Evolutionary conservation across 352 stramenopile species (phyloP).

Genomic region (Phytophthora boehmeriae): DNA sequence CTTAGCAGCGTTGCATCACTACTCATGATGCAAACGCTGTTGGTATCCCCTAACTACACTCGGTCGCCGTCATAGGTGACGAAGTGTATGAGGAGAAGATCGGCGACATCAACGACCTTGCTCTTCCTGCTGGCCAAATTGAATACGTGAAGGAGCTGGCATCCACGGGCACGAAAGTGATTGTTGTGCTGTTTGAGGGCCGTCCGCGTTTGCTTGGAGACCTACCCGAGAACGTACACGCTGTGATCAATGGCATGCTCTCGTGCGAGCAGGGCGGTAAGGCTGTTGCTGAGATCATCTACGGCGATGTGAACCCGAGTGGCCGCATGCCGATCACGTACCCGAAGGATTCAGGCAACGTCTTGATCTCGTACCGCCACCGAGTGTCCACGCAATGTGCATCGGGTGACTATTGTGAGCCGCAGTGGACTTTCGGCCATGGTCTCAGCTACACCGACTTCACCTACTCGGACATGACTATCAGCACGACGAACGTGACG

Average conservation of each 20-base stretch:
- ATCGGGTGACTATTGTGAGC: conserved; percentile 41
- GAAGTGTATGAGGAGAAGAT: conserved; percentile 52
- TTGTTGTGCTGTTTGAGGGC: conserved; percentile 68
- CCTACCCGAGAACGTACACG: conserved; percentile 45
- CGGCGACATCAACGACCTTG: conserved; percentile 70
- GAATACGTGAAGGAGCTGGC: conserved; percentile 61
- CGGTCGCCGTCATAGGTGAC: conserved; percentile 32
- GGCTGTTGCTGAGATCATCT: conserved; percentile 72
- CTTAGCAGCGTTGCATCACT: conserved; percentile 35
- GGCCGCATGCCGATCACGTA: conserved; percentile 55
- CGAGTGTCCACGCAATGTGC: conserved; percentile 26
- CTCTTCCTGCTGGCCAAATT: conserved; percentile 31
- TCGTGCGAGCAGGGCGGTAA: conserved; percentile 64
- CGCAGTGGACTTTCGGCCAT: conserved; percentile 52
- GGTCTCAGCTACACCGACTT: conserved; percentile 66
- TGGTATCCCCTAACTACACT: conserved; percentile 75
- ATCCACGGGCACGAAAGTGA: conserved; percentile 56
- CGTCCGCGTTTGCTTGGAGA: conserved; percentile 61
- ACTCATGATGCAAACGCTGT: conserved; percentile 64
- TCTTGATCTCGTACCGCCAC: background rate
- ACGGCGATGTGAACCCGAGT: too few species aligned
- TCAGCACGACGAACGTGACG: conserved; percentile 26
- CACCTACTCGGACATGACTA: conserved; percentile 34
- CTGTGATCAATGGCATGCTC: conserved; percentile 70
- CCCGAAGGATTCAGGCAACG: conserved; percentile 41